Percentiles rank a stretch among this genome's conserved stretches.
phyloP scores from a whole-genome alignment of 441 rosid genomes.

The Hura crepitans region DNA sequence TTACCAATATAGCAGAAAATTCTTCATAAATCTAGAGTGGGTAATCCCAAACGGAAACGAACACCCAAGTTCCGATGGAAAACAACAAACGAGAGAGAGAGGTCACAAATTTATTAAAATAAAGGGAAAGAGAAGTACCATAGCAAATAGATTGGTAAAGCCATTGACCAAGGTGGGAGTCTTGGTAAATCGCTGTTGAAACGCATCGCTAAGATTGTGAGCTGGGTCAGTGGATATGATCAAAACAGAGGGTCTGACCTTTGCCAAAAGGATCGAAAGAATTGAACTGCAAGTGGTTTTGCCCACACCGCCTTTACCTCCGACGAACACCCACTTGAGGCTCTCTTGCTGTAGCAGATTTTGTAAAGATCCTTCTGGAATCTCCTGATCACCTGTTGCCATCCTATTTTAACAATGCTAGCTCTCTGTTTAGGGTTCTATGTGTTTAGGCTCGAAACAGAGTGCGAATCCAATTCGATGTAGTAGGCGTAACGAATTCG shows the following conservation, averaged over 20 bases:
- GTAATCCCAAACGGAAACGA: not conserved
- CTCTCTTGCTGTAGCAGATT: constrained; percentile 76
- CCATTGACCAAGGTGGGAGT: constrained; percentile 84
- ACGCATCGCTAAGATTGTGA: constrained; percentile 98
- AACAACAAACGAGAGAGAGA: constrained; percentile 3
- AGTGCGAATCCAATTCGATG: not conserved
- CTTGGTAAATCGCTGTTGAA: constrained; percentile 92
- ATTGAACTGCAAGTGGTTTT: constrained; percentile 97
- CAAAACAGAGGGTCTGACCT: constrained; percentile 81
- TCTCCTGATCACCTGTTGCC: constrained; percentile 41
- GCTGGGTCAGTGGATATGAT: constrained; percentile 99
- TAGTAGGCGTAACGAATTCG: not conserved
- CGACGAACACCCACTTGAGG: constrained; percentile 97
- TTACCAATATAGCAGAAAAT: not conserved
- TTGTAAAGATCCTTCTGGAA: constrained; percentile 61
- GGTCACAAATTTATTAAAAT: not conserved
- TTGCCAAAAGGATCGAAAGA: constrained; percentile 66
- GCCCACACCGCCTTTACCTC: constrained; percentile 98
- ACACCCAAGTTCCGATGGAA: not conserved
- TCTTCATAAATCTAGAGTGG: constrained; percentile 8
- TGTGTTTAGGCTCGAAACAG: not conserved
- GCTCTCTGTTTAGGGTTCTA: not conserved
- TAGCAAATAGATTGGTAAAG: constrained; percentile 86
- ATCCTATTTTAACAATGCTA: constrained; percentile 11
- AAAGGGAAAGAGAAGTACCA: constrained; percentile 42